Evolutionary conservation across 2,329 filamentous ascomycete genomes (phyloP), one percentile per base, ranked within the genome.

Genomic region (Lasiodiplodia sp.): DNA sequence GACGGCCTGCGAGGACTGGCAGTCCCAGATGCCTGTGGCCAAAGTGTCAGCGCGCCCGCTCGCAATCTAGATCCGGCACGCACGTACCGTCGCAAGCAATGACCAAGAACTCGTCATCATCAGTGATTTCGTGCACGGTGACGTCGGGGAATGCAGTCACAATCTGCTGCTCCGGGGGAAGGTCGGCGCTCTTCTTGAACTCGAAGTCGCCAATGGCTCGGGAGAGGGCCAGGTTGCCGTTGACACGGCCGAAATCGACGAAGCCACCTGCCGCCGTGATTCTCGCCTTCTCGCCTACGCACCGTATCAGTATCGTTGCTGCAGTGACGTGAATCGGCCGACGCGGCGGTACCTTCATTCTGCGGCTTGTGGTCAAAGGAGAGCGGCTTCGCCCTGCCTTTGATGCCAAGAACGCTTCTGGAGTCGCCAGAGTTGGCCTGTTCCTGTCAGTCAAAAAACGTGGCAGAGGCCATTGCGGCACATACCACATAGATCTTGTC

Each of bases 341-440:
- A 47, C 76, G 37, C 73, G 69, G 57, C 72, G 69, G 18, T 78
- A 96, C 94, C 93, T 87, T 99, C 96, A 75, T 98, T 97, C 81
- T 97, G 94, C 52, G 96, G 96, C 84, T 99, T 99, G 86, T 99
- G 96, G 80, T 99, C 96, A 78, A 97, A 97, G n/a, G 96, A 99
- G 70, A 99, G 86, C 65, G 96, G 96, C 85, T 98, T 99, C 73
- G 96, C 96, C 76, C 96, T 89, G 73, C 96, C 96, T 85, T 98
- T 99, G 77, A 99, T 93, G 75, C 96, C 96, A 72, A 99, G 84
- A 31, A 99, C 96, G 78, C 91, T 93, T 85, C 96, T 90, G 71
- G 96, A 99, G 81, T 99, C 96, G 78, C 96, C 96, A 71, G 96
- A 93, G 80, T 99, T 99, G 77, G 93, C 96, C 96, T 99, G 51